phyloP scores from a whole-genome alignment of 208 protist genomes.

The Jaenimonas drosophilae region DNA sequence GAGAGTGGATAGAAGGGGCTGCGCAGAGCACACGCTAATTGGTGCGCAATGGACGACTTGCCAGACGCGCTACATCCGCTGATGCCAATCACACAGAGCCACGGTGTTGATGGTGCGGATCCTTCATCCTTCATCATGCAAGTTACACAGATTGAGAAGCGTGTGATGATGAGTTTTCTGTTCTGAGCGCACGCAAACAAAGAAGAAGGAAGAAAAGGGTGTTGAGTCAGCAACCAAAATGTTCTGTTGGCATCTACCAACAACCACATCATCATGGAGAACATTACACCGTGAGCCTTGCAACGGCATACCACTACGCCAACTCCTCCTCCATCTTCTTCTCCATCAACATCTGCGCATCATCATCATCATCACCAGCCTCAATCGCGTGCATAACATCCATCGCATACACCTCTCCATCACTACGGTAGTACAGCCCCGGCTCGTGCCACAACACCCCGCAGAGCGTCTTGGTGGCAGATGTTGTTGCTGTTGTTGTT shows the following conservation, averaged over 20 bases:
- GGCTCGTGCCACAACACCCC: conserved; percentile 30
- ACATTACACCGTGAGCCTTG: too few species aligned
- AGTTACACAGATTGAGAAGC: too few species aligned
- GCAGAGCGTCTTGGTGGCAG: neutral
- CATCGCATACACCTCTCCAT: conserved; percentile 17
- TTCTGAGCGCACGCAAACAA: too few species aligned
- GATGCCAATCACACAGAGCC: neutral
- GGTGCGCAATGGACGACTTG: neutral
- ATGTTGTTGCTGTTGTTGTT: too few species aligned
- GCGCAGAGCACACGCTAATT: neutral
- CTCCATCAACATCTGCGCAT: too few species aligned
- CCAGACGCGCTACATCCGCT: neutral
- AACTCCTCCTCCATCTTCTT: too few species aligned
- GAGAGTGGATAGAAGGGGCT: neutral
- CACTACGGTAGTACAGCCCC: conserved; percentile 22
- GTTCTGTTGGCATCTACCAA: neutral
- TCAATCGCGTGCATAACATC: conserved; percentile 10
- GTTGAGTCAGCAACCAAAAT: neutral
- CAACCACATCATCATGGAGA: neutral
- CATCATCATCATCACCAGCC: conserved; percentile 8
- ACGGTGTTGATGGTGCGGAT: too few species aligned
- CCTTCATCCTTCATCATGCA: too few species aligned
- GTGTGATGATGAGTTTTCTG: too few species aligned
- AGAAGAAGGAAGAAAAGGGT: neutral
- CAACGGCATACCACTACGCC: too few species aligned